Evolutionary conservation across 305 asterid genomes (phyloP).

Genomic region (Rubia balearica): DNA sequence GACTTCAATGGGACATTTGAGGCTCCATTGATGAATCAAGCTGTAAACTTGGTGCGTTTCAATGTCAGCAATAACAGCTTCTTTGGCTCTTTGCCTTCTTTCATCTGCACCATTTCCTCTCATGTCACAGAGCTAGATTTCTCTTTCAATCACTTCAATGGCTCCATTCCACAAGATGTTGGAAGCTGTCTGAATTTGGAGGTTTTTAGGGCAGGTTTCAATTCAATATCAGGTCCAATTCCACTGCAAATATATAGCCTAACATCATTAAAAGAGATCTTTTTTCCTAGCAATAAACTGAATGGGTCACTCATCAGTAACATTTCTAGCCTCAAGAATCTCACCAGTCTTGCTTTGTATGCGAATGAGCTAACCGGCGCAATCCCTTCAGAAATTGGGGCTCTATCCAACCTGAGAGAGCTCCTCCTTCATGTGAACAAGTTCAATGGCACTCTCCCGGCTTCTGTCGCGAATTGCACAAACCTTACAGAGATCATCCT

Average conservation of each 20-base stretch:
- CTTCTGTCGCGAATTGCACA: conserved; percentile 65
- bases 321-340: conserved; percentile 43
- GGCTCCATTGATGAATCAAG: conserved; percentile 37
- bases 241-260: conserved; percentile 51
- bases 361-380: conserved; percentile 55
- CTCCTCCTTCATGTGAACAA: conserved; percentile 67
- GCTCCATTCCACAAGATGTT: conserved; percentile 45
- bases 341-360: conserved; percentile 48
- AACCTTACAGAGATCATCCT: conserved; percentile 51
- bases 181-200: conserved; percentile 43
- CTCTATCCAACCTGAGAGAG: conserved; percentile 48
- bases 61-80: conserved; percentile 77
- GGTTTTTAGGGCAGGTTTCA: conserved; percentile 62
- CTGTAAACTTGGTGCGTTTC: conserved; percentile 36
- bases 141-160: conserved; percentile 58
- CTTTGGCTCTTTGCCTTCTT: conserved; percentile 49
- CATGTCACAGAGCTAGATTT: conserved; percentile 42
- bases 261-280: conserved; percentile 46
- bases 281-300: conserved; percentile 60
- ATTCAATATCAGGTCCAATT: conserved; percentile 46
- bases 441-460: conserved; percentile 61
- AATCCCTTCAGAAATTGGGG: conserved; percentile 65
- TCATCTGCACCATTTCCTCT: conserved; percentile 42
- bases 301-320: conserved; percentile 41
- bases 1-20: conserved; percentile 46